Evolutionary conservation across 1,284 basidiomycete genomes (phyloP).

Genomic region (Rhodotorula sp.): DNA sequence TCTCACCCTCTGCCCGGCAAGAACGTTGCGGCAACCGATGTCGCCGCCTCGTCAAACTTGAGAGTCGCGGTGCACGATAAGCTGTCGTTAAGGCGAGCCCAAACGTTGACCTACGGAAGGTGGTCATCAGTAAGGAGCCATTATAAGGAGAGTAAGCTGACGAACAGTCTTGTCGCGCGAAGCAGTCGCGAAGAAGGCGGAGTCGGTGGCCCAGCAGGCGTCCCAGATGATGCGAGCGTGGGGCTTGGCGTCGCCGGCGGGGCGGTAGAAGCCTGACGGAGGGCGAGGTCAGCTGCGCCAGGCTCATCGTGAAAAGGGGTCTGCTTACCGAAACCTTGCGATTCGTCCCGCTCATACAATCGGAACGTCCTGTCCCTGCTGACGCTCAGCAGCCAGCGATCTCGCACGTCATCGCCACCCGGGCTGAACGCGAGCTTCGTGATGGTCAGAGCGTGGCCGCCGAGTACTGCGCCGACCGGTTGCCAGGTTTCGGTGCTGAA

Average conservation of each 20-base stretch:
- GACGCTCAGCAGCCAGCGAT: slow-evolving; percentile 73
- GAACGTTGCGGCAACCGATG: slow-evolving; percentile 46
- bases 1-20: neutral
- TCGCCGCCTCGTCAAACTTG: slow-evolving; percentile 50
- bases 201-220: slow-evolving; percentile 73
- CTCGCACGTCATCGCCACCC: slow-evolving; percentile 46
- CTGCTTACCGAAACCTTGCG: slow-evolving; percentile 50
- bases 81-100: slow-evolving; percentile 3
- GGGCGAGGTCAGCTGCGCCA: neutral
- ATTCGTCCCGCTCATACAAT: slow-evolving; percentile 60
- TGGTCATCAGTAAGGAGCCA: neutral
- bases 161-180: slow-evolving; percentile 89
- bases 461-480: slow-evolving; percentile 65
- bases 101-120: slow-evolving; percentile 29
- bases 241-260: slow-evolving; percentile 69
- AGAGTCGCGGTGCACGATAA: slow-evolving; percentile 42
- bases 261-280: slow-evolving; percentile 59
- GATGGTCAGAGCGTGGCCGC: slow-evolving; percentile 84
- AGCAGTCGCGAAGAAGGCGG: slow-evolving; percentile 81
- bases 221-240: slow-evolving; percentile 96
- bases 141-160: neutral
- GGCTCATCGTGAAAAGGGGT: neutral
- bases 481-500: slow-evolving; percentile 70
- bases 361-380: slow-evolving; percentile 92
- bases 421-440: slow-evolving; percentile 81